A percentile compares a stretch with the other conserved stretches of the same genome.
phyloP scores from a whole-genome alignment of 352 stramenopile species.

The Pythium guiyangense region DNA sequence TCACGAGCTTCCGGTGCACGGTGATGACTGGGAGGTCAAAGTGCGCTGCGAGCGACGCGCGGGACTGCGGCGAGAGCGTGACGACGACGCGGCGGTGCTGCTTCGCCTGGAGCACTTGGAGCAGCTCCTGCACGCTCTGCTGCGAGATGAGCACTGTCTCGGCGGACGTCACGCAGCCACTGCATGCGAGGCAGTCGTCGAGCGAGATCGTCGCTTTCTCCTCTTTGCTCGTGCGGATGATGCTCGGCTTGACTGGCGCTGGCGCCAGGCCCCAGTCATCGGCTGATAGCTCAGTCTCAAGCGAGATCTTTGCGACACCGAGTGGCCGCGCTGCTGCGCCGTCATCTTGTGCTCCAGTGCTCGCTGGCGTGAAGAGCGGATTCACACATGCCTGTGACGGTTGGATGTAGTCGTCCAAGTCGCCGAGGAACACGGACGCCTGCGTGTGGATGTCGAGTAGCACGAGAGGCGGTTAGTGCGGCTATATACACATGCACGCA shows the following conservation, averaged over 20 bases:
- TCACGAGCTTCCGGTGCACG: slow-evolving; percentile 75
- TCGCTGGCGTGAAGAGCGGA: slow-evolving; percentile 80
- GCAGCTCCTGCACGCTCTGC: slow-evolving; percentile 89
- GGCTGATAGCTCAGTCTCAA: slow-evolving; percentile 66
- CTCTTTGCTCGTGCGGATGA: slow-evolving; percentile 70
- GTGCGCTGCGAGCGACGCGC: slow-evolving; percentile 81
- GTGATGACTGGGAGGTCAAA: slow-evolving; percentile 61
- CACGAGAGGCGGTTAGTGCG: background rate
- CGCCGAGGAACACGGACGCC: slow-evolving; percentile 91
- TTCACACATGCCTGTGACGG: slow-evolving; percentile 93
- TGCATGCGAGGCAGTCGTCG: slow-evolving; percentile 96
- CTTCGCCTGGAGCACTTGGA: slow-evolving; percentile 51
- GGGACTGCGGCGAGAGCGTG: slow-evolving; percentile 86
- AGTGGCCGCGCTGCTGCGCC: slow-evolving; percentile 5
- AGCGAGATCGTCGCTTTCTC: slow-evolving; percentile 93
- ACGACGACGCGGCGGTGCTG: slow-evolving; percentile 70
- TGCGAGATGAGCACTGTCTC: slow-evolving; percentile 98
- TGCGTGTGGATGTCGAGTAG: slow-evolving; percentile 9
- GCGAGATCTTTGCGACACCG: slow-evolving; percentile 62
- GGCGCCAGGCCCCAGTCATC: slow-evolving; percentile 44
- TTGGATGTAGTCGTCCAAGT: slow-evolving; percentile 94
- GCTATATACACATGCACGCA: background rate
- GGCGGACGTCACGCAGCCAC: slow-evolving; percentile 96
- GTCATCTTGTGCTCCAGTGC: background rate
- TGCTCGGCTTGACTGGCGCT: slow-evolving; percentile 47